Base-by-base conservation (phyloP, 768 basidiomycete species). In the Boletellus sp. region DNA sequence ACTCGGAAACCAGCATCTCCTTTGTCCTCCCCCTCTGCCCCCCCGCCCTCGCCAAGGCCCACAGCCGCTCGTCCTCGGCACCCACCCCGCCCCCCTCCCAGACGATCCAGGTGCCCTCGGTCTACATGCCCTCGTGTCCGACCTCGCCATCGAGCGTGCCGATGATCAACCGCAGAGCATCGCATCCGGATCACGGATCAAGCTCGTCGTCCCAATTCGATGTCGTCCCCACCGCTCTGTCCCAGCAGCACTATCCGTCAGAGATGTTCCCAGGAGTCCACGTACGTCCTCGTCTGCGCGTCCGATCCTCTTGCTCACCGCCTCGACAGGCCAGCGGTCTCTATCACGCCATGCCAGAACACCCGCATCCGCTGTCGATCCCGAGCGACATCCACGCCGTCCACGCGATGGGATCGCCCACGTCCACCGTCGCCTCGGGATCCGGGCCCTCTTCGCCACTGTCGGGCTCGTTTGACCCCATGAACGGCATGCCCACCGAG, bases 1-100 rank as follows among this genome's bases (percentile, higher is more conserved):
- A 80, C 70, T 73, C 73, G 73, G 66, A 77, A 72, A 72, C 64
- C 74, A 69, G 77, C 74, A 72, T 84, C 74, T 72, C 72, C 33
- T 73, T 74, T 56, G 61, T 71, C 42, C 61, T 74, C 36, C 73
- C 73, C 23, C 47, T 72, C 48, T 60, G 72, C 58, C 60, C 74
- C 61, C 50, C 70, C 6, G 55, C 47, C 68, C 75, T 52, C 71
- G 74, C 37, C 64, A 79, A 47, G 74, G 77, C 61, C 35, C 55
- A 70, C 39, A 68, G 69, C 33, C 78, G 77, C n/a, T 76, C 78
- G 17, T 64, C 69, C 26, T 80, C 77, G 47, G 84, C 76, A 9
- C 86, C 87, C 5, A 85, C 84, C 10, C 85, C 85, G 4, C 74
- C 77, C 0, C 83, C 81, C 3, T 80, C 78, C 56, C 85, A 87